phyloP scores from a whole-genome alignment of 495 filamentous ascomycete genomes.

The Podospora comata region DNA sequence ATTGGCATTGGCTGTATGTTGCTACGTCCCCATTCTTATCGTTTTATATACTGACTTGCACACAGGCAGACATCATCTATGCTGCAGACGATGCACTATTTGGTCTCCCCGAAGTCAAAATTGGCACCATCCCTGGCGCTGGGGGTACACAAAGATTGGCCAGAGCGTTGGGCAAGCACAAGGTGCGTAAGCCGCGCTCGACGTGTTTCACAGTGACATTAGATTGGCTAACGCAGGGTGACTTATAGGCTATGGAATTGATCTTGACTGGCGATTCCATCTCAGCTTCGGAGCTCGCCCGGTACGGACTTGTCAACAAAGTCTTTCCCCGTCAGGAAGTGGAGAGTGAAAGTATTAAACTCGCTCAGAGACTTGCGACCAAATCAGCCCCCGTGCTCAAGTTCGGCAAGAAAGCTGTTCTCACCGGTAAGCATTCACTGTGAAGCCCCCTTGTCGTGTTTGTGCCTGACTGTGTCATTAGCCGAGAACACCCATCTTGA shows the following conservation, averaged over 20 bases:
- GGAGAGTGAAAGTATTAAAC: background rate
- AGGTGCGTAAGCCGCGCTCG: slow-evolving; percentile 16
- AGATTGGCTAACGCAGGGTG: too few species aligned
- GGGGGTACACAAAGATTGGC: slow-evolving; percentile 45
- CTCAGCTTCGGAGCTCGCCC: background rate
- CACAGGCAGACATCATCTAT: slow-evolving; percentile 43
- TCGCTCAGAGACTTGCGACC: background rate
- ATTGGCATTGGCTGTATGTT: slow-evolving; percentile 30
- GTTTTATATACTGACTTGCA: slow-evolving; percentile 9
- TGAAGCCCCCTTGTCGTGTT: background rate
- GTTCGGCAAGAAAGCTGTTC: background rate
- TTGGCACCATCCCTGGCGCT: slow-evolving; percentile 43
- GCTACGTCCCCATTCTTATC: background rate
- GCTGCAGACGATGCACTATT: slow-evolving; percentile 34
- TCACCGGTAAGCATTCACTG: background rate
- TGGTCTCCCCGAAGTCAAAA: slow-evolving; percentile 44
- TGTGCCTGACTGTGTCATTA: background rate
- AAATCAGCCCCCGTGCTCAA: background rate
- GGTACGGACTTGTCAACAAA: background rate
- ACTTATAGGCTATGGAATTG: slow-evolving; percentile 12
- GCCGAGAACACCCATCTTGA: slow-evolving; percentile 3
- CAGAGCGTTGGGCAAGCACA: slow-evolving; percentile 40
- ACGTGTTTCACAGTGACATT: too few species aligned
- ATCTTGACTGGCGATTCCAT: slow-evolving; percentile 5
- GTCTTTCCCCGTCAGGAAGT: slow-evolving; percentile 1